Base-by-base conservation (phyloP, 306 rosid genomes). In the Lotus japonicus region DNA sequence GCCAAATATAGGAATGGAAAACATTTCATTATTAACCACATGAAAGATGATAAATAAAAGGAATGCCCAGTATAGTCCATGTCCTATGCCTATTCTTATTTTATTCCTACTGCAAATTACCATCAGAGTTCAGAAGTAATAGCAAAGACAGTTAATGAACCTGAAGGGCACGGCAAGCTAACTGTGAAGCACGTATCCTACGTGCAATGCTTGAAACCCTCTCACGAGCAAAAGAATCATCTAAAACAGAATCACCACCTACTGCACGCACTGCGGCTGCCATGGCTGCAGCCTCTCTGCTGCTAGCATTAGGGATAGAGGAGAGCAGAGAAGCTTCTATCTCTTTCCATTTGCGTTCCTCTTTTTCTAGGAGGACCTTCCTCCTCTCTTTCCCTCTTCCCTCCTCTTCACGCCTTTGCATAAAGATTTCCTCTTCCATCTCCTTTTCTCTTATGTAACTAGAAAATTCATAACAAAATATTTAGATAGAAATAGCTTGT, bases 291-390 rank as follows among this genome's bases (percentile, higher is more conserved):
- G 99, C 96, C 86, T 95, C 99, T 81, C 99, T 84, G 86, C 84
- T 78, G 67, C 99, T 95, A 56, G 99, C 99, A 80, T 95, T 90
- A 70, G 99, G 99, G 66, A 95, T 95, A 31, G 95, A 82, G 44
- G 99, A 90, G 70, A 95, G 92, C 57, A 95, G 80, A 56, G 99
- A 90, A 67, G 97, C 99, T 83, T 95, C 99, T 75, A 95, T 87
- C 91, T 90, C 99, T 83, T 95, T 95, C 99, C 99, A 95, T 73
- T 90, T 95, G 5, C 99, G 97, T 58, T 95, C 99, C 82, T 95
- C 99, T 80, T 90, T 95, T 83, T 95, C 95, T 49, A 95, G 86
- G 51, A 95, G 89, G 35, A 92, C 97, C 84, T 90, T 95, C 81
- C 99, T 88, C 84, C 99, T 88, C 85, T 90, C 99, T 79, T 90